Conservation (phyloP, 1,284 basidiomycete genomes). For the Ceratobasidium sp. region DNA sequence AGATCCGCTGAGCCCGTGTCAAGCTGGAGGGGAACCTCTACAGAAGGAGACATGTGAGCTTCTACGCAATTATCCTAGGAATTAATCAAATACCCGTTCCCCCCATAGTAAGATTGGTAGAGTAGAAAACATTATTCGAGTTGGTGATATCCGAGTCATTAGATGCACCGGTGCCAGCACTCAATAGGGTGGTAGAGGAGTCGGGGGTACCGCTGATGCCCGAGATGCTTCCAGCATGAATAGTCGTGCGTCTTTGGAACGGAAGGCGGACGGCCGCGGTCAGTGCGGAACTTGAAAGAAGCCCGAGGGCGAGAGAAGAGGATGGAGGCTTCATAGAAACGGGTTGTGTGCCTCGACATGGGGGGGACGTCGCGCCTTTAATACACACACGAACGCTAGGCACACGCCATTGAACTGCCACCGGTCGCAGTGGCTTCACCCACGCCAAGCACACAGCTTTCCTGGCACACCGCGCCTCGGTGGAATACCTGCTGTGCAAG, state of each 20-base stretch:
- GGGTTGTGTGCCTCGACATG: background rate
- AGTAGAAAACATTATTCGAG: constrained; percentile 20
- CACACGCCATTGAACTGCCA: constrained; percentile 46
- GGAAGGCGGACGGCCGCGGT: constrained; percentile 10
- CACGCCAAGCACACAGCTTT: background rate
- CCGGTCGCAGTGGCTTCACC: background rate
- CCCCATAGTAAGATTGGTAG: constrained; percentile 25
- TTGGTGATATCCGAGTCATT: constrained; percentile 16
- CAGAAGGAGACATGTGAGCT: constrained; percentile 2
- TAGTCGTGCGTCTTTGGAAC: background rate
- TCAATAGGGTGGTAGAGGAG: background rate
- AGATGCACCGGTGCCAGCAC: constrained; percentile 45
- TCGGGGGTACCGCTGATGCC: background rate
- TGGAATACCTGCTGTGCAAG: background rate
- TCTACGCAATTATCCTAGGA: background rate
- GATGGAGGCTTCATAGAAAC: constrained; percentile 4
- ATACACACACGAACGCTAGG: background rate
- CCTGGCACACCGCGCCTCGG: background rate
- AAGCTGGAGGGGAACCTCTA: constrained; percentile 67
- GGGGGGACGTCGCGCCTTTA: constrained; percentile 4
- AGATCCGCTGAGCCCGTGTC: constrained; percentile 84
- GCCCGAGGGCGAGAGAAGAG: constrained; percentile 4
- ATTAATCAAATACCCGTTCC: constrained; percentile 4
- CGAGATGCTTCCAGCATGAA: background rate
- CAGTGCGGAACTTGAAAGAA: constrained; percentile 5